Percentiles rank a stretch among this genome's conserved stretches.
phyloP scores from a whole-genome alignment of 495 filamentous ascomycete species.

The Aspergillus conjunctus region DNA sequence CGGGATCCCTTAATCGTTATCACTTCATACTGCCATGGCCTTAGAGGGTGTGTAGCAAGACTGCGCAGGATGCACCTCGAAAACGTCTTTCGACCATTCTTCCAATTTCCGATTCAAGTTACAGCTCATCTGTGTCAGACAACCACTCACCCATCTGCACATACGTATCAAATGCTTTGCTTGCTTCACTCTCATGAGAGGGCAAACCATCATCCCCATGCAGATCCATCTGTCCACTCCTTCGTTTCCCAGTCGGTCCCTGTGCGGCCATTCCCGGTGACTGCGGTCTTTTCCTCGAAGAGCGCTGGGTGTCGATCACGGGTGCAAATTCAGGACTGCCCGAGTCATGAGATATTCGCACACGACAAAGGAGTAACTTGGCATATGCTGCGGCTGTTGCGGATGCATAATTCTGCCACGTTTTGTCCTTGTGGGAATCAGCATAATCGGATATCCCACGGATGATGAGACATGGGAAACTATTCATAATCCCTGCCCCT shows the following conservation, averaged over 20 bases:
- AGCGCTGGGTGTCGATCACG: neutral
- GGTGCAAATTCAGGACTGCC: neutral
- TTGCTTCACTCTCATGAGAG: too few relatives aligned
- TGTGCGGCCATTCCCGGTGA: neutral
- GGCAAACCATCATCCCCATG: too few relatives aligned
- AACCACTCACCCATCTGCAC: too few relatives aligned
- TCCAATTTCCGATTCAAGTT: too few relatives aligned
- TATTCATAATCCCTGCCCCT: slow-evolving; percentile 42
- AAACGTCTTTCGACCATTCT: too few relatives aligned
- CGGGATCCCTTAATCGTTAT: too few relatives aligned
- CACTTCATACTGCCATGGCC: too few relatives aligned
- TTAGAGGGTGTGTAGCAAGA: too few relatives aligned
- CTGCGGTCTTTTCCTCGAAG: neutral
- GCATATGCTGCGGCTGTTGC: slow-evolving; percentile 39
- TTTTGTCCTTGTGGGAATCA: slow-evolving; percentile 41
- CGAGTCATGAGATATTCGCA: neutral
- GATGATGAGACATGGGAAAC: slow-evolving; percentile 34
- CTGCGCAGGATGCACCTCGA: too few relatives aligned
- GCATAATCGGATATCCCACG: slow-evolving; percentile 40
- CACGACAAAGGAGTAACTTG: slow-evolving; percentile 21
- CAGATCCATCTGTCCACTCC: neutral
- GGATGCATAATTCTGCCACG: slow-evolving; percentile 39
- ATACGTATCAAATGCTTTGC: too few relatives aligned
- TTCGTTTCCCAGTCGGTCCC: neutral
- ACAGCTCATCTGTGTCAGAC: too few relatives aligned